Conservation (phyloP, 2,329 filamentous ascomycete genomes). For the Fusarium acutatum region DNA sequence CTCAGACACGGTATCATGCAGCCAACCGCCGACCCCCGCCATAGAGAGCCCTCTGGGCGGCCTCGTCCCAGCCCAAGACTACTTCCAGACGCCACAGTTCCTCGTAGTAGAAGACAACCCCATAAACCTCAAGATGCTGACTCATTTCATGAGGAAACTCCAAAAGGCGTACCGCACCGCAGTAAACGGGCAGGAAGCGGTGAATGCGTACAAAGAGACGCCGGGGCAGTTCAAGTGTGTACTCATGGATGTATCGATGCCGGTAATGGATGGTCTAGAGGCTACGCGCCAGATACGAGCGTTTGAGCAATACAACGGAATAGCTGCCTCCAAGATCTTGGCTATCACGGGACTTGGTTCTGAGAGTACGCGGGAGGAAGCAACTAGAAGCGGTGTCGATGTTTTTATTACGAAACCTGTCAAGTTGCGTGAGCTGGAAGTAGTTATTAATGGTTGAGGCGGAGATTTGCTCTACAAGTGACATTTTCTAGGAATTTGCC, state of each 20-base stretch:
- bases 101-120: slow-evolving; percentile 52
- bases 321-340: background rate
- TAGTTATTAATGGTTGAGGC: background rate
- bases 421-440: background rate
- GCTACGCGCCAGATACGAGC: slow-evolving; percentile 2
- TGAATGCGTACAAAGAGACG: slow-evolving; percentile 35
- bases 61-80: background rate
- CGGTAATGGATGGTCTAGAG: background rate
- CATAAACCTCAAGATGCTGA: slow-evolving; percentile 49
- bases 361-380: background rate
- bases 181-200: slow-evolving; percentile 45
- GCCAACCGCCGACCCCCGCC: background rate
- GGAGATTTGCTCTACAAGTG: too few species aligned
- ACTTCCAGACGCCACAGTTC: slow-evolving; percentile 13
- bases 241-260: slow-evolving; percentile 12
- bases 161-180: slow-evolving; percentile 39
- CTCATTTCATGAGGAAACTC: slow-evolving; percentile 46
- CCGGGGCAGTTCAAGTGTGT: background rate
- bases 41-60: background rate
- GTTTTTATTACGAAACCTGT: slow-evolving; percentile 1
- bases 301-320: background rate
- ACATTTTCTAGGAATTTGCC: background rate
- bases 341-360: background rate
- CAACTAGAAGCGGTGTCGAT: background rate
- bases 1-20: background rate